These are phyloP conservation scores for Knoxia roxburghii DNA, from an alignment of 257 asterid species.

Conservation along the genomic window DNA sequence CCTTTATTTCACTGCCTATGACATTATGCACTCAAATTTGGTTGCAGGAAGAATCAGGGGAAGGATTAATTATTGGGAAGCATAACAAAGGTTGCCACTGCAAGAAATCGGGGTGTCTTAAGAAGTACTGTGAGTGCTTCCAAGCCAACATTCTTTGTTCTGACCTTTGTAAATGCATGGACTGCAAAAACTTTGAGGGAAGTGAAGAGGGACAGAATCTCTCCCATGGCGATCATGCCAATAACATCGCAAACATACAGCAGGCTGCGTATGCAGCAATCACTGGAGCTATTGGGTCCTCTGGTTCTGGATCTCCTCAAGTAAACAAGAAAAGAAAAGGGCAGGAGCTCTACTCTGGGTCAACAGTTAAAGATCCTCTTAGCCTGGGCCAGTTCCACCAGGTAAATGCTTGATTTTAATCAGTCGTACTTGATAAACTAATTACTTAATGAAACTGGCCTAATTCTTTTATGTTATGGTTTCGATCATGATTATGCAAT, in stretches of 20 bases:
- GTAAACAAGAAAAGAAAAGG: slow-evolving; percentile 68
- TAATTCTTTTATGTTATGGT: background rate
- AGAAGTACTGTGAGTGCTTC: slow-evolving; percentile 90
- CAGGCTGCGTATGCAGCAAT: slow-evolving; percentile 97
- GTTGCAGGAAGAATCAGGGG: slow-evolving; percentile 60
- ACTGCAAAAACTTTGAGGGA: slow-evolving; percentile 92
- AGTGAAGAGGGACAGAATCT: slow-evolving; percentile 89
- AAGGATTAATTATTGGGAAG: slow-evolving; percentile 51
- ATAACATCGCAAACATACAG: slow-evolving; percentile 59
- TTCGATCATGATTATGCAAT: slow-evolving; percentile 1
- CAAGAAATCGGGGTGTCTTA: slow-evolving; percentile 93
- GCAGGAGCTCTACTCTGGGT: slow-evolving; percentile 57
- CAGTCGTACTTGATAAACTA: slow-evolving; percentile 15
- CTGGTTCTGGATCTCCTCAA: slow-evolving; percentile 87
- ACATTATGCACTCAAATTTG: background rate
- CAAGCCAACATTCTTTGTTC: slow-evolving; percentile 93
- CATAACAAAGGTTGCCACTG: slow-evolving; percentile 94
- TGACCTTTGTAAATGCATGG: slow-evolving; percentile 85
- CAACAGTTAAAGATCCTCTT: slow-evolving; percentile 47
- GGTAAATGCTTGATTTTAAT: no score
- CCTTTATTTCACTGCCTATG: background rate
- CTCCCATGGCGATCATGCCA: slow-evolving; percentile 72
- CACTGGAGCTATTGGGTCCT: slow-evolving; percentile 84
- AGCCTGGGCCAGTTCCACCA: slow-evolving; percentile 59
- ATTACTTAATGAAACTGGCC: slow-evolving; percentile 5